Conservation (phyloP, 805 yeast species). For the Saccharomycopsis sp. region DNA sequence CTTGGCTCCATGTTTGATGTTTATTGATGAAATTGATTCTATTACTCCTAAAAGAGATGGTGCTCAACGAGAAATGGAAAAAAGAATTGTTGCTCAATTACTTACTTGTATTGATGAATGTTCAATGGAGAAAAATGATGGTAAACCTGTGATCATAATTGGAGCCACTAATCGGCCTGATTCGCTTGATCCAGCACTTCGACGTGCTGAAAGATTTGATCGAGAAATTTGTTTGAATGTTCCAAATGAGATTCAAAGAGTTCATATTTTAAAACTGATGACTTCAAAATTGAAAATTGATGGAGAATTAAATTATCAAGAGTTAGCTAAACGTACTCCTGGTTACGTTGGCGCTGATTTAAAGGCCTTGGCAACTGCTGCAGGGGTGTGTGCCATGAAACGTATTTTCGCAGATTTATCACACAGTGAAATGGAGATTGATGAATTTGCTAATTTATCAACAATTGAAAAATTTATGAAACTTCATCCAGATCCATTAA, state of each 20-base stretch:
- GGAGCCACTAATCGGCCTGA: slow-evolving; percentile 98
- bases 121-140: slow-evolving; percentile 79
- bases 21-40: slow-evolving; percentile 92
- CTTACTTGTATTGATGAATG: slow-evolving; percentile 93
- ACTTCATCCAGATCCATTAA: slow-evolving; percentile 73
- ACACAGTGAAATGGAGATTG: slow-evolving; percentile 7
- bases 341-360: slow-evolving; percentile 98
- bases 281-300: slow-evolving; percentile 57
- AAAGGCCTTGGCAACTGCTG: slow-evolving; percentile 88
- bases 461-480: slow-evolving; percentile 67
- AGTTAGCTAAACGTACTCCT: slow-evolving; percentile 86
- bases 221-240: slow-evolving; percentile 90
- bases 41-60: slow-evolving; percentile 97
- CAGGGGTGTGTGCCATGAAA: slow-evolving; percentile 90
- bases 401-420: slow-evolving; percentile 65
- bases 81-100: slow-evolving; percentile 92
- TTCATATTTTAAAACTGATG: slow-evolving; percentile 70
- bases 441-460: slow-evolving; percentile 35
- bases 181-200: slow-evolving; percentile 84
- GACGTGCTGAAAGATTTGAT: slow-evolving; percentile 96
- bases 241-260: slow-evolving; percentile 82
- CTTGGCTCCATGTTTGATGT: slow-evolving; percentile 87
- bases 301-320: slow-evolving; percentile 61
- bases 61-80: slow-evolving; percentile 97
- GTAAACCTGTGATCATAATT: slow-evolving; percentile 86